Percentiles rank a stretch among this genome's conserved stretches.
Evolutionary conservation across 2,329 filamentous ascomycete genomes (phyloP).

Genomic region (Fusarium lateritium): DNA sequence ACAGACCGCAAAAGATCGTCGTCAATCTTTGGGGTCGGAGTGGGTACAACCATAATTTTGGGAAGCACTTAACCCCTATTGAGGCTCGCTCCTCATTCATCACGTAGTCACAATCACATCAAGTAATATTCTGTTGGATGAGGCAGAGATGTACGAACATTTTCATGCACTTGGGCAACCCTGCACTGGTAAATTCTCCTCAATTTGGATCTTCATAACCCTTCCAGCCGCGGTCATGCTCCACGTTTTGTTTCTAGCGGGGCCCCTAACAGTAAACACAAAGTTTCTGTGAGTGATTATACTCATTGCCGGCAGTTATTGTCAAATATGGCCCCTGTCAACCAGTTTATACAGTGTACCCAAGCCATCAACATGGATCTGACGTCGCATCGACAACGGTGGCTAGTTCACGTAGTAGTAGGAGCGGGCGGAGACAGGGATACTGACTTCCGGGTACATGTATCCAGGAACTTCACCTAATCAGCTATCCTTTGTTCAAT

Average conservation of each 20-base stretch:
- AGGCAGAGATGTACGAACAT: not conserved
- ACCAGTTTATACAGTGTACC: not conserved
- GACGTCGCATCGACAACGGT: constrained; percentile 19
- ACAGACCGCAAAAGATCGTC: constrained; percentile 29
- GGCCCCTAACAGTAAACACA: not conserved
- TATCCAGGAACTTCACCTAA: not conserved
- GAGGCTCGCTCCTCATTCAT: not conserved
- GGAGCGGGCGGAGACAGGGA: constrained; percentile 7
- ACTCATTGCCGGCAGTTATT: constrained; percentile 14
- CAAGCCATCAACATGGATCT: not conserved
- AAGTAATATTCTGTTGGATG: not conserved
- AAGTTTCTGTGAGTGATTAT: not conserved
- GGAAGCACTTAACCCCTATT: not conserved
- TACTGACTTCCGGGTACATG: not conserved
- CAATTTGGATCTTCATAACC: not conserved
- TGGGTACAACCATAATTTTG: not conserved
- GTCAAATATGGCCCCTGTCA: not conserved
- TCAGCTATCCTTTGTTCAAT: not conserved
- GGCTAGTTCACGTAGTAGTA: constrained; percentile 1
- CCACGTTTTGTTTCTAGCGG: not conserved
- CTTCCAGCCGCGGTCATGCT: not conserved
- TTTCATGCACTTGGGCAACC: not conserved
- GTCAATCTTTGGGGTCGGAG: constrained; percentile 5
- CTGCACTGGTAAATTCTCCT: too few relatives aligned
- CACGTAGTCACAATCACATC: not conserved